phyloP scores from a whole-genome alignment of 2,329 filamentous ascomycete species.

The Rutstroemia sp. region DNA sequence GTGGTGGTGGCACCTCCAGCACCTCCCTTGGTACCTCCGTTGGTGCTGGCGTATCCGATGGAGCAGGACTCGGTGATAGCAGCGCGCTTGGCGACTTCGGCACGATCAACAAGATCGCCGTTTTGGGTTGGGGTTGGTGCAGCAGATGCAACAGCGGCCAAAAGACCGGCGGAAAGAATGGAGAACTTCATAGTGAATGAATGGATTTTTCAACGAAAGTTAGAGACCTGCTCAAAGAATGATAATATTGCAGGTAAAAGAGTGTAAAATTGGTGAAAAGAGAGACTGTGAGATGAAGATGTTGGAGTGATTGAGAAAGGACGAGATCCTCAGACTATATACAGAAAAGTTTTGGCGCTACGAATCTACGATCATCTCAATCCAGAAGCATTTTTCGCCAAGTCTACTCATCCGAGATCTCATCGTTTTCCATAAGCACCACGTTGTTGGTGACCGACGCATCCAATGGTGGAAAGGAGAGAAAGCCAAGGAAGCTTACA shows the following conservation, averaged over 20 bases:
- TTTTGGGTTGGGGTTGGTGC: slow-evolving; percentile 4
- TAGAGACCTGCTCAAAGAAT: neutral
- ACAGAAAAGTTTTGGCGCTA: neutral
- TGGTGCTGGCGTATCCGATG: slow-evolving; percentile 39
- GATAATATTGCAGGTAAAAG: neutral
- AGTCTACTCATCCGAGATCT: neutral
- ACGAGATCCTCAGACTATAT: neutral
- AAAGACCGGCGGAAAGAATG: slow-evolving; percentile 3
- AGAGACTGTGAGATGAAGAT: neutral
- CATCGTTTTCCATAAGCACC: too few species aligned
- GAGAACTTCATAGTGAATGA: slow-evolving; percentile 9
- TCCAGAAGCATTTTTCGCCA: neutral
- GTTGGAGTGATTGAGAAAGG: neutral
- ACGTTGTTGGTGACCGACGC: too few species aligned
- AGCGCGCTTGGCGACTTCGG: slow-evolving; percentile 36
- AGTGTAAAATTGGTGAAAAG: neutral
- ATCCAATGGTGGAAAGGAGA: too few species aligned
- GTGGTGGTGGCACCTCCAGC: slow-evolving; percentile 37
- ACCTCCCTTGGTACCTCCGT: slow-evolving; percentile 39
- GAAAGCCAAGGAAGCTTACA: too few species aligned
- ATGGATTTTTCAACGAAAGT: neutral
- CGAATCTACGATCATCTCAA: neutral
- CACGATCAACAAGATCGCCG: slow-evolving; percentile 3
- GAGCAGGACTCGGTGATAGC: slow-evolving; percentile 26
- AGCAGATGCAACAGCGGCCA: slow-evolving; percentile 4